Evolutionary conservation across 306 rosid genomes (phyloP).

Genomic region (Glycine tomentella): DNA sequence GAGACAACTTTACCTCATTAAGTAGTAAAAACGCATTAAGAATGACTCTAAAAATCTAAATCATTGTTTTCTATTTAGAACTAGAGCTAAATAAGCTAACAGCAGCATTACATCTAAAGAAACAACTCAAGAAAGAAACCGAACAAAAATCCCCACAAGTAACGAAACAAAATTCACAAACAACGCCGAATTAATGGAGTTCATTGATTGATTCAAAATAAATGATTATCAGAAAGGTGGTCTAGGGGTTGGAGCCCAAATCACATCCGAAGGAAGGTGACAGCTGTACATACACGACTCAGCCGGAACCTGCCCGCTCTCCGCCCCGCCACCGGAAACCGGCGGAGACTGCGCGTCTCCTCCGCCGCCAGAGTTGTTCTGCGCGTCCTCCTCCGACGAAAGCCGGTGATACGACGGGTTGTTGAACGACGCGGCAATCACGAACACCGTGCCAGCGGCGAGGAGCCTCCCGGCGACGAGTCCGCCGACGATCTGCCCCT

Average conservation of each 20-base stretch:
- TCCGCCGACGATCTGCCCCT: slow-evolving; percentile 88
- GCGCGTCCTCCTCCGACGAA: slow-evolving; percentile 55
- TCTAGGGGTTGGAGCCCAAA: slow-evolving; percentile 75
- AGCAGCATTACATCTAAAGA: slow-evolving; percentile 34
- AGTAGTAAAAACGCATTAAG: neutral
- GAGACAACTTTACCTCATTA: no score
- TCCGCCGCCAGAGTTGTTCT: slow-evolving; percentile 48
- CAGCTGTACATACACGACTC: slow-evolving; percentile 63
- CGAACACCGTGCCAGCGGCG: slow-evolving; percentile 68
- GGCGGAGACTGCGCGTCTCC: slow-evolving; percentile 55
- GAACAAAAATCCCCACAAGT: neutral
- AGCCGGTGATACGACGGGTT: slow-evolving; percentile 70
- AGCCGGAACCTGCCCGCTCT: slow-evolving; percentile 49
- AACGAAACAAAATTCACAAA: slow-evolving; percentile 15
- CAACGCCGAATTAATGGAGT: neutral
- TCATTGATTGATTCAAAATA: neutral
- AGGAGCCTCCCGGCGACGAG: slow-evolving; percentile 57
- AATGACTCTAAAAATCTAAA: neutral
- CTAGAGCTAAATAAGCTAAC: slow-evolving; percentile 16
- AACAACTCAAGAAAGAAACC: neutral
- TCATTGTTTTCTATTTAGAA: neutral
- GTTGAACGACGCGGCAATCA: slow-evolving; percentile 72
- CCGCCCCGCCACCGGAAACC: slow-evolving; percentile 49
- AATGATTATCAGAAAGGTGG: slow-evolving; percentile 52
- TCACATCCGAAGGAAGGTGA: slow-evolving; percentile 65